Evolutionary conservation across 2,329 filamentous ascomycete genomes (phyloP), one percentile per base, ranked within the genome.

Genomic region (Graphilbum sp.): DNA sequence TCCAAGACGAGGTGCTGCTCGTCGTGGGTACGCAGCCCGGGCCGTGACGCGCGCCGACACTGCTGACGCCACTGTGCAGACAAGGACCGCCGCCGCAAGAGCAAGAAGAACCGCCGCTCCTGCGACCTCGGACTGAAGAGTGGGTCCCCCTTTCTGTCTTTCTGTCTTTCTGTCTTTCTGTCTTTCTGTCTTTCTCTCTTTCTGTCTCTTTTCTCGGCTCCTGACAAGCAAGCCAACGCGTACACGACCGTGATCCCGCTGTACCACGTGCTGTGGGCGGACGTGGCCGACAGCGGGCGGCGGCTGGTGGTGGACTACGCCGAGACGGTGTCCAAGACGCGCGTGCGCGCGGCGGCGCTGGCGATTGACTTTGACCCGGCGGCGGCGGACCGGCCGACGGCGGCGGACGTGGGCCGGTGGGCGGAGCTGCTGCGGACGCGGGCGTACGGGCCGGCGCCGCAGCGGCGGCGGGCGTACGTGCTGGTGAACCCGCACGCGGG

Each of bases 401-500:
- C 37, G 53, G 66, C 32, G 58, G 61, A 33, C 57, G 66, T 66
- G 9, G 62, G 67, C 35, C 48, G 54, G 3, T 95, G 84, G 75
- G 62, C 75, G 24, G 61, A 66, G 21, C 62, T 62, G 40, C 65
- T 94, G 32, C 56, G 92, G 17, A 60, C 72, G 23, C 66, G 68
- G 32, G 75, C 87, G n/a, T 95, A 94, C 50, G 62, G 78, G 61
- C 41, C 60, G 10, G 69, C 80, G 2, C 45, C 44, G 12, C 69
- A 67, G 38, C 69, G 66, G 41, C 90, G 86, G 56, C 75, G 84
- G 34, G 76, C 90, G 45, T 93, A 90, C 55, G 76, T 96, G 12
- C 63, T 96, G 32, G 69, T 98, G 44, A 98, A 98, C 55, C 90
- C 90, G 0, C 80, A 87, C 49, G 84, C 86, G 13, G 90, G 90